Percentiles rank a stretch among this genome's conserved stretches.
Evolutionary conservation across 805 yeast genomes (phyloP).

Genomic region (Wickerhamiella allomyrinae): DNA sequence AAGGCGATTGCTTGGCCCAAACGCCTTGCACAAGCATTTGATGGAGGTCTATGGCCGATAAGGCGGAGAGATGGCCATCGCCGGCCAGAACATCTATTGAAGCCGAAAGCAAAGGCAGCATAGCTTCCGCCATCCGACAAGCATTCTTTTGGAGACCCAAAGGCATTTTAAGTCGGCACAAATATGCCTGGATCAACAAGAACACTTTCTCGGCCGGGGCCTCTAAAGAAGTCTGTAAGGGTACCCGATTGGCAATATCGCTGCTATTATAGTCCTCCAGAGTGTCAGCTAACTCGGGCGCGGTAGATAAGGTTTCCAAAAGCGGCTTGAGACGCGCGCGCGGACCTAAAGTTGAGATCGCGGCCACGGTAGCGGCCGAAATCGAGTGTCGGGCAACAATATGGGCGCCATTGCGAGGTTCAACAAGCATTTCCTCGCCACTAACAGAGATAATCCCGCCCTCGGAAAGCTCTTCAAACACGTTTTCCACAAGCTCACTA

Average conservation of each 20-base stretch:
- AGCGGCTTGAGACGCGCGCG: constrained; percentile 47
- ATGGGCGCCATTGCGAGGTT: constrained; percentile 55
- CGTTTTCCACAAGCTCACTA: constrained; percentile 67
- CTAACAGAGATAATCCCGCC: constrained; percentile 38
- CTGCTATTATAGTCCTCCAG: background rate
- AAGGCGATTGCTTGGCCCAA: constrained; percentile 67
- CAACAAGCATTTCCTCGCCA: constrained; percentile 27
- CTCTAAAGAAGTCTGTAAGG: background rate
- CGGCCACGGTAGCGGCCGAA: constrained; percentile 47
- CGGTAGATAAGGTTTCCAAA: constrained; percentile 48
- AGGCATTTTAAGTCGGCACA: constrained; percentile 50
- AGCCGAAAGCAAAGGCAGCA: constrained; percentile 44
- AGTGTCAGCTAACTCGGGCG: constrained; percentile 48
- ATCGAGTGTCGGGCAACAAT: constrained; percentile 63
- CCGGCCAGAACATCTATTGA: constrained; percentile 63
- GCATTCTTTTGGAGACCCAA: constrained; percentile 49
- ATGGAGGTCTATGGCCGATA: constrained; percentile 69
- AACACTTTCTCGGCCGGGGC: constrained; percentile 29
- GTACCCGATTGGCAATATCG: background rate
- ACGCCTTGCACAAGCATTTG: constrained; percentile 82
- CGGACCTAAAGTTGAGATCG: constrained; percentile 27
- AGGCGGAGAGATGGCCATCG: constrained; percentile 66
- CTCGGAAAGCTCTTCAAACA: constrained; percentile 43
- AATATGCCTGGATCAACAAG: constrained; percentile 65
- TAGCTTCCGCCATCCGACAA: constrained; percentile 34